A percentile compares a stretch with the other conserved stretches of the same genome.
Evolutionary conservation across 768 basidiomycete genomes (phyloP).

Genomic region (Rhizopogon roseolus): DNA sequence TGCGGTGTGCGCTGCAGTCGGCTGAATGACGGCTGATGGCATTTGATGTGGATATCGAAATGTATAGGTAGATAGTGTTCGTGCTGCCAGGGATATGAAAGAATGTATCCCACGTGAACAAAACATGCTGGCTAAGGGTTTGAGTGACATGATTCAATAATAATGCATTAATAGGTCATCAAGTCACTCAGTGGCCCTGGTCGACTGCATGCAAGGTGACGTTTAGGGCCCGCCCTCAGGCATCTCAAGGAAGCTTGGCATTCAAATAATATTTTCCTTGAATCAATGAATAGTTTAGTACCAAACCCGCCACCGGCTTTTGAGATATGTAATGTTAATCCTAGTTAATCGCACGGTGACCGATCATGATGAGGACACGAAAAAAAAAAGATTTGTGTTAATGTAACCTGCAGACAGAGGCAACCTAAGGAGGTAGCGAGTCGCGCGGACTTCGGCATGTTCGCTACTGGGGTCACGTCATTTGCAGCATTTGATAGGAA

Average conservation of each 20-base stretch:
- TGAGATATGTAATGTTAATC: too few species aligned
- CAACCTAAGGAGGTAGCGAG: background rate
- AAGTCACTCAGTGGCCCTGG: too few species aligned
- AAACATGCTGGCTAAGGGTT: background rate
- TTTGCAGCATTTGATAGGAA: background rate
- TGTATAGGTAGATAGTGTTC: background rate
- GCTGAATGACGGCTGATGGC: background rate
- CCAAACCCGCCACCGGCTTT: too few species aligned
- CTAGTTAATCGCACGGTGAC: background rate
- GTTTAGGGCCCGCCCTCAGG: too few species aligned
- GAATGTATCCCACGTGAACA: background rate
- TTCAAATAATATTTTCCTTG: too few species aligned
- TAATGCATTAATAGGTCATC: too few species aligned
- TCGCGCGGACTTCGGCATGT: background rate
- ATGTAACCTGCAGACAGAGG: background rate
- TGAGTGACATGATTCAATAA: too few species aligned
- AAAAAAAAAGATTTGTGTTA: background rate
- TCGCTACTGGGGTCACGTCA: background rate
- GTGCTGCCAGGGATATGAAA: background rate
- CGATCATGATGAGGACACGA: background rate
- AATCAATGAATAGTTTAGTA: too few species aligned
- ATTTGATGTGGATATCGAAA: background rate
- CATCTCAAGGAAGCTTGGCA: too few species aligned
- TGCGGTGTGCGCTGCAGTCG: conserved; percentile 2
- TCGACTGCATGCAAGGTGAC: too few species aligned